phyloP scores from a whole-genome alignment of 2,329 filamentous ascomycete genomes.

The Exophiala sideris region DNA sequence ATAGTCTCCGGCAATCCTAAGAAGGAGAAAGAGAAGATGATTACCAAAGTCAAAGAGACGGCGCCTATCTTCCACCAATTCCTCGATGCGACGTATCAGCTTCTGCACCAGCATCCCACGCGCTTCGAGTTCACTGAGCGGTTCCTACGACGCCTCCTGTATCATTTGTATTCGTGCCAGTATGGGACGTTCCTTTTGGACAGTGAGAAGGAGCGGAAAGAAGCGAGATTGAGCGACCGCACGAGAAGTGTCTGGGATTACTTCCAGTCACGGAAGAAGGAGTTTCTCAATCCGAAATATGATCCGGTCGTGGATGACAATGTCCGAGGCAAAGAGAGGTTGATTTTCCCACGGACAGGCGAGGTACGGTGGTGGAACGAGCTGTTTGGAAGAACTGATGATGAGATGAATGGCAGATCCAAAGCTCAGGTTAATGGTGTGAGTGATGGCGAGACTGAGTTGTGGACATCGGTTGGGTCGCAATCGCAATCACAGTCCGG shows the following conservation, averaged over 20 bases:
- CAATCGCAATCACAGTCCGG: conserved; percentile 5
- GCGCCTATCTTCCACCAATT: conserved; percentile 98
- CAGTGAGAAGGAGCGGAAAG: conserved; percentile 80
- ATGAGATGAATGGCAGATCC: conserved; percentile 73
- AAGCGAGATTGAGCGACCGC: conserved; percentile 64
- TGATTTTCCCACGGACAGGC: conserved; percentile 73
- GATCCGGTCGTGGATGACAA: conserved; percentile 73
- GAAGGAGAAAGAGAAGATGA: conserved; percentile 55
- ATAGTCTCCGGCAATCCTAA: conserved; percentile 33
- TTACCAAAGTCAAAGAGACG: conserved; percentile 82
- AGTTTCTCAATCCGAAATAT: conserved; percentile 82
- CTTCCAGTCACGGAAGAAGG: conserved; percentile 73
- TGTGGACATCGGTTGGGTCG: conserved; percentile 20
- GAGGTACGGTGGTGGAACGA: conserved; percentile 95
- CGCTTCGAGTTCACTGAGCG: conserved; percentile 96
- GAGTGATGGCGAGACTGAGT: conserved; percentile 18
- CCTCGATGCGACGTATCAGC: conserved; percentile 87
- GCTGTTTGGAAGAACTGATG: conserved; percentile 77
- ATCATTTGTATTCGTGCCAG: conserved; percentile 92
- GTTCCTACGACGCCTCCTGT: conserved; percentile 82
- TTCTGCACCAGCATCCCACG: conserved; percentile 77
- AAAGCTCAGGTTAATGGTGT: conserved; percentile 12
- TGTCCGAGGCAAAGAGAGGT: conserved; percentile 71
- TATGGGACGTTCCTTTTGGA: conserved; percentile 97
- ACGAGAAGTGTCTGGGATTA: conserved; percentile 95